phyloP scores from a whole-genome alignment of 140 eudicot species.

The Anethum foeniculum region DNA sequence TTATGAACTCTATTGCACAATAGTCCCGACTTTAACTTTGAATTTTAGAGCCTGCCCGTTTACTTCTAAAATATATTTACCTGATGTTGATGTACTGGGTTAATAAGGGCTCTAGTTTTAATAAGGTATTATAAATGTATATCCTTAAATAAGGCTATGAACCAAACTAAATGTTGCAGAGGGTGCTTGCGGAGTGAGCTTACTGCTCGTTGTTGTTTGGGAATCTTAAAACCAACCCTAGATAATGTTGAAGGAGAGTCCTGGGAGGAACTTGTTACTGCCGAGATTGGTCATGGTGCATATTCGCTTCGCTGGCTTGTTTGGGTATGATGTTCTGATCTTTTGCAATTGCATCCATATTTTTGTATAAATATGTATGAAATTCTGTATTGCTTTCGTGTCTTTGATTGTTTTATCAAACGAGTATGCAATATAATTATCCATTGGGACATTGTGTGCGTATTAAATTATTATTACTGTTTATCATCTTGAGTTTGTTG shows the following conservation, averaged over 20 bases:
- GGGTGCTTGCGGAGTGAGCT: conserved; percentile 76
- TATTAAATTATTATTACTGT: background rate
- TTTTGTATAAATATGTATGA: background rate
- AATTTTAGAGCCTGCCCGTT: background rate
- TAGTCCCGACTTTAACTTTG: background rate
- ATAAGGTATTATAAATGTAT: conserved; percentile 15
- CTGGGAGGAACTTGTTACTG: conserved; percentile 86
- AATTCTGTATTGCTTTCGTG: background rate
- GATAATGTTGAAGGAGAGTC: conserved; percentile 70
- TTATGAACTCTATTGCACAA: background rate
- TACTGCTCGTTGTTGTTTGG: conserved; percentile 58
- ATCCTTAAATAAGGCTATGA: conserved; percentile 45
- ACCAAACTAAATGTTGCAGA: conserved; percentile 69
- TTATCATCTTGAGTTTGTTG: background rate
- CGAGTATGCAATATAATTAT: background rate
- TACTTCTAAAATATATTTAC: background rate
- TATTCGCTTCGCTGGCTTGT: conserved; percentile 84
- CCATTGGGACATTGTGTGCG: background rate
- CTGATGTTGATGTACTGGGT: conserved; percentile 10
- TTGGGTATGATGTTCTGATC: conserved; percentile 50
- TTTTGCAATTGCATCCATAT: background rate
- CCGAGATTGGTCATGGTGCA: conserved; percentile 61
- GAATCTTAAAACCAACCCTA: conserved; percentile 56
- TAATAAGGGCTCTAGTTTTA: conserved; percentile 40
- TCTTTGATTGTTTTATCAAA: background rate